Conservation (phyloP, 1,284 basidiomycete species). For the Moesziomyces sp. region DNA sequence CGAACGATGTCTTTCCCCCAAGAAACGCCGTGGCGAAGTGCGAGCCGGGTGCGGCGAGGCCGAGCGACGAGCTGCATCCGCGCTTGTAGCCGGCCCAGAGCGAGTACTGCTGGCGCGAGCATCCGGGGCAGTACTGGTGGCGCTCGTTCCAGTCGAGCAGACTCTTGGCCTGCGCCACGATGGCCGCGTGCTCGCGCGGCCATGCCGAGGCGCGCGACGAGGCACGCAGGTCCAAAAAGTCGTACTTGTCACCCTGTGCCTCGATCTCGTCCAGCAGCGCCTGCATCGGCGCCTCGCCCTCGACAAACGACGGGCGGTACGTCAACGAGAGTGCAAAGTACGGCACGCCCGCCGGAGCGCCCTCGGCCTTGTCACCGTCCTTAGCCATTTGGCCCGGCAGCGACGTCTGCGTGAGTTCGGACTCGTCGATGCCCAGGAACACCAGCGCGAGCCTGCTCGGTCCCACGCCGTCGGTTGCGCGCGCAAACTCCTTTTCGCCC, state of each 20-base stretch:
- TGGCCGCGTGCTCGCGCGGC: slow-evolving; percentile 49
- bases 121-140: slow-evolving; percentile 84
- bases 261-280: slow-evolving; percentile 34
- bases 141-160: slow-evolving; percentile 66
- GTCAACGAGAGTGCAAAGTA: slow-evolving; percentile 65
- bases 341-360: slow-evolving; percentile 48
- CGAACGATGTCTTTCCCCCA: slow-evolving; percentile 3
- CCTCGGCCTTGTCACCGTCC: slow-evolving; percentile 5
- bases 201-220: slow-evolving; percentile 46
- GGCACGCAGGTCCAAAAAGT: slow-evolving; percentile 61
- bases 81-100: slow-evolving; percentile 97
- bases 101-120: slow-evolving; percentile 83
- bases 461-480: slow-evolving; percentile 50
- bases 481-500: slow-evolving; percentile 34
- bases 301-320: slow-evolving; percentile 31
- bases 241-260: slow-evolving; percentile 30
- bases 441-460: slow-evolving; percentile 52
- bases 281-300: slow-evolving; percentile 21
- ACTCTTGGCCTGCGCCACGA: slow-evolving; percentile 58
- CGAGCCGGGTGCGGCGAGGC: slow-evolving; percentile 40
- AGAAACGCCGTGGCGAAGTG: slow-evolving; percentile 24
- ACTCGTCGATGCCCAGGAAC: slow-evolving; percentile 62
- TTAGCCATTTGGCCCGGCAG: slow-evolving; percentile 46
- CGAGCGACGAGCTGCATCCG: slow-evolving; percentile 72
- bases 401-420: slow-evolving; percentile 9